phyloP scores from a whole-genome alignment of 768 basidiomycete species.

The Sporobolomyces roseus region DNA sequence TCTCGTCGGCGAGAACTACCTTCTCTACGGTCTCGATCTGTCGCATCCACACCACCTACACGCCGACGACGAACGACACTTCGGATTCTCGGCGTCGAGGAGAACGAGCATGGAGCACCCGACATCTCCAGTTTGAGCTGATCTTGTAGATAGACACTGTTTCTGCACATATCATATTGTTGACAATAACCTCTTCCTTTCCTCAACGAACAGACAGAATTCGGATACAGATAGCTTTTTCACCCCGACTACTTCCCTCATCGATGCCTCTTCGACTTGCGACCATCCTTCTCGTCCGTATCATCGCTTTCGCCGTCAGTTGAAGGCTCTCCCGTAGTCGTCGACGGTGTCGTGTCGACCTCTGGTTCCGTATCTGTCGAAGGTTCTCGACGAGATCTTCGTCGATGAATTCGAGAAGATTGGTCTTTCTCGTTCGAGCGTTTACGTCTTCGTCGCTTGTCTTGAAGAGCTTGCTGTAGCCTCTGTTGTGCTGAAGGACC shows the following conservation, averaged over 20 bases:
- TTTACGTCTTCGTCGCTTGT: no score
- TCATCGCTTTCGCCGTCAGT: no score
- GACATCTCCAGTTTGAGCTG: no score
- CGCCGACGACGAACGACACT: slow-evolving; percentile 60
- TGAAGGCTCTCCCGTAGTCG: no score
- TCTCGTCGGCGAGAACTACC: slow-evolving; percentile 40
- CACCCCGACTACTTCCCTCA: no score
- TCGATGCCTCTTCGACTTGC: no score
- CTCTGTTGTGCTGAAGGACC: neutral
- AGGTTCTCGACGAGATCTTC: no score
- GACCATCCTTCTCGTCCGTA: no score
- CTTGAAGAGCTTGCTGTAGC: neutral
- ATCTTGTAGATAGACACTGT: neutral
- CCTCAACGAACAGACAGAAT: no score
- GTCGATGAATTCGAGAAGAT: no score
- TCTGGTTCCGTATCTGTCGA: neutral
- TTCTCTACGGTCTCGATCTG: slow-evolving; percentile 34
- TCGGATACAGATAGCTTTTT: no score
- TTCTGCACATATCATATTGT: neutral
- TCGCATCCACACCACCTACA: neutral
- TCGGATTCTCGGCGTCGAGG: slow-evolving; percentile 36
- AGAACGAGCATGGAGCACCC: slow-evolving; percentile 25
- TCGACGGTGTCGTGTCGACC: neutral
- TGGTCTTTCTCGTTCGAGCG: no score
- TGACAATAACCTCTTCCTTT: neutral